Evolutionary conservation across 2,329 filamentous ascomycete species (phyloP), one percentile per base, ranked within the genome.

Genomic region (Phyllosticta citrichinensis): DNA sequence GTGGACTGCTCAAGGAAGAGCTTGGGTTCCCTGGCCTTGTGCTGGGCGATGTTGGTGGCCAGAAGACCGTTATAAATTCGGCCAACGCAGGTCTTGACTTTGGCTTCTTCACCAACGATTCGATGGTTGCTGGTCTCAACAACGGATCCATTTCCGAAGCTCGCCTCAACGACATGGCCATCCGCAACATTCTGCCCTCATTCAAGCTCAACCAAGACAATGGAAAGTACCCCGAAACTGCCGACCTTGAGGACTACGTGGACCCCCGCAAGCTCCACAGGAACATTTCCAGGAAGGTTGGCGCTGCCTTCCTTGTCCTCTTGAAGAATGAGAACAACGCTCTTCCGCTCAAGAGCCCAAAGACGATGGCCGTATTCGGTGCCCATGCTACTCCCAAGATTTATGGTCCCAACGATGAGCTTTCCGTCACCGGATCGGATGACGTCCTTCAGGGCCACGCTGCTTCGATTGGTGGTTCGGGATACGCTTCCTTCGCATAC

Each of bases 311-410:
- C 1, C 72, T 70, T 33, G 74, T 77, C 5, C 66, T 77, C 8
- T 65, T 82, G 17, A 82, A 82, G 69, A 84, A 85, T 60, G 68
- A 66, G 1, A 75, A 76, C 9, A 71, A 73, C 9, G 69, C 78
- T 2, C 73, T 85, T 1, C 82, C 82, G 0, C 70, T 88, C 8
- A 78, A 78, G 58, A 77, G 76, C 59, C 79, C 80, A 6, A 73
- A 70, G 55, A 76, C 74, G 33, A 76, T 82, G 55, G 75, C 73
- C 2, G 70, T 83, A 1, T 80, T 81, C 61, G 80, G 80, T 1
- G 78, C 79, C 59, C 77, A 78, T 64, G 78, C 78, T 33, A 73
- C 71, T 12, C 73, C 76, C 56, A 64, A 71, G 67, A 79, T 83
- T 64, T 75, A 76, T 24, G 84, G 85, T 17, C 71, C 74, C 14